Base-by-base conservation (phyloP, 345 rosid species). In the Mangifera indica region DNA sequence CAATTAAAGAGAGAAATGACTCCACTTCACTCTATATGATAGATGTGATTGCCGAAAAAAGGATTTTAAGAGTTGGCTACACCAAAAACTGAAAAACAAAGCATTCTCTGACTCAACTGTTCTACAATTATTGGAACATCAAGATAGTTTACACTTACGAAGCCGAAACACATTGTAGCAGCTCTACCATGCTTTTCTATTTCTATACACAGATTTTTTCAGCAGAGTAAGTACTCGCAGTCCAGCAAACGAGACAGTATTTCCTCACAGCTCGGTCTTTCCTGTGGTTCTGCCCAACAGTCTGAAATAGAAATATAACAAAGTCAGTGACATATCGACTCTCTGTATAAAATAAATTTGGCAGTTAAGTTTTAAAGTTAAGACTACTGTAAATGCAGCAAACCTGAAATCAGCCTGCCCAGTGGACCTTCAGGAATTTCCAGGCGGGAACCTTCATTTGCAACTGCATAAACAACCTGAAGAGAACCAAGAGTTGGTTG, bases 381-480 rank as follows among this genome's bases (percentile, higher is more conserved):
- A 29, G 1, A 29, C 32, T 29, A 29, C 32, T 1, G 32, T 29
- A 29, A 29, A 29, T 29, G 32, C 1, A 29, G 32, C 32, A 51
- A 53, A 95, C 99, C 99, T 85, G 97, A 79, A 73, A 96, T 96
- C 55, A 93, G 86, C 80, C 86, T 86, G 76, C 97, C 92, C 10
- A 96, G 67, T 20, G 99, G 96, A 52, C 97, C 97, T 72, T 84
- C 91, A 2, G 97, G 96, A 72, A 96, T 87, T 76, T 93, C 97
- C 78, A 96, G 79, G 67, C 98, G 85, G 55, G 95, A 86, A 70
- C 95, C 89, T 72, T 93, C 98, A 22, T 88, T 87, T 57, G 93
- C 99, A 66, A 93, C 92, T 46, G 91, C 89, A 69, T 91, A 87
- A 61, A 93, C 98, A 20, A 96, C 99, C 99, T 96, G 81, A 70